Evolutionary conservation across 2,329 filamentous ascomycete genomes (phyloP), one percentile per base, ranked within the genome.

Genomic region (Xylaria sp.): DNA sequence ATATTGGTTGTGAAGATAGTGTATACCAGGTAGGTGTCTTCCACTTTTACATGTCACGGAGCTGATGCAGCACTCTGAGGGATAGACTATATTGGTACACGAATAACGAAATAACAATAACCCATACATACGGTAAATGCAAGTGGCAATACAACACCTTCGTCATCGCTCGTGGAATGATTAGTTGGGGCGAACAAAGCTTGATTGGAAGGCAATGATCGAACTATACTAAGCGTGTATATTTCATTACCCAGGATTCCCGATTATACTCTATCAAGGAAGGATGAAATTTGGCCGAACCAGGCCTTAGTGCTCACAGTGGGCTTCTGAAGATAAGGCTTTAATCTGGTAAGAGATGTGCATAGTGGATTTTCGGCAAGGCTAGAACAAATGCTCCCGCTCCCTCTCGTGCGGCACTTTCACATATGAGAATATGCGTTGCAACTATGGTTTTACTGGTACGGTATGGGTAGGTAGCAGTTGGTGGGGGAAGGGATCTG

Each of bases 341-440:
- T 58, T n/a, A 61, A 66, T 66, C 29, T 15, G 58, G 63, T 22
- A 66, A 62, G 49, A 54, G 63, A 66, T 66, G 58, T 54, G 63
- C 63, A 58, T 57, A 38, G 15, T 38, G n/a, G 58, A 9, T 27
- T 61, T 51, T 65, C 42, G 63, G 29, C 64, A 60, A 66, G 64
- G 60, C 64, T 63, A 66, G 63, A 66, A 62, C 63, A 58, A 45
- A 51, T 61, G 57, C 51, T 61, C 44, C 38, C 57, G 15, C 42
- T 53, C 57, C 29, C 25, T 55, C 58, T 42, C 57, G 54, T 33
- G 59, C 64, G 59, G 54, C 64, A 66, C 54, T 63, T 63, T 25
- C 42, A 49, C 60, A 51, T 36, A 36, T 57, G 49, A 57, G 38
- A 47, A 57, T 57, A 66, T 66, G 63, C 54, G 64, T 66, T 63